These are phyloP conservation scores for Pseudoperonospora humuli DNA, from an alignment of 352 stramenopile species.

Conservation along the genomic window DNA sequence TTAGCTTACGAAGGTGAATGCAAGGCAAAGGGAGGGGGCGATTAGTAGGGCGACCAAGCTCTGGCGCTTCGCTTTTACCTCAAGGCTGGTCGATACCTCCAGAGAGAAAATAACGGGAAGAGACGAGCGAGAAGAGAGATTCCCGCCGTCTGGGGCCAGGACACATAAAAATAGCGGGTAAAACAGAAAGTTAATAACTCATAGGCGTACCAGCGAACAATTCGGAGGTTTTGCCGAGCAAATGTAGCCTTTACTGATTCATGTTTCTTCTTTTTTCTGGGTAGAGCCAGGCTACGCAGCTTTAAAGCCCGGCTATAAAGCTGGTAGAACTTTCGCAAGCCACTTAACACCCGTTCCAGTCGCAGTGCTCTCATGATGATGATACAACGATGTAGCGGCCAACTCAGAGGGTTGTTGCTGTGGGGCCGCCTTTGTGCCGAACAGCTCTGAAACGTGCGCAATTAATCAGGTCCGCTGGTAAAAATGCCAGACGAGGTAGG, in stretches of 20 bases:
- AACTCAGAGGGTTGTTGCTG: conserved; percentile 8
- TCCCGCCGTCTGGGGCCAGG: conserved; percentile 6
- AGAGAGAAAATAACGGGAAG: conserved; percentile 32
- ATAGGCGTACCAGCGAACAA: background rate
- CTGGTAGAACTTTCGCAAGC: no score
- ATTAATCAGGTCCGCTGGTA: no score
- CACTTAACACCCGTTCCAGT: no score
- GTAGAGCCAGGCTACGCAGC: conserved; percentile 1
- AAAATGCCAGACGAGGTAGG: background rate
- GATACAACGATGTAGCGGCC: background rate
- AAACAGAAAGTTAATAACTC: conserved; percentile 12
- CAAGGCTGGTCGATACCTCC: conserved; percentile 12
- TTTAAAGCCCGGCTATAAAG: no score
- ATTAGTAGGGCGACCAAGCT: no score
- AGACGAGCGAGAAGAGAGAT: conserved; percentile 19
- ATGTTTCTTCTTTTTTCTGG: conserved; percentile 12
- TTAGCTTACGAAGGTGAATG: background rate
- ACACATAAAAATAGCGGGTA: conserved; percentile 11
- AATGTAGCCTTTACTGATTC: conserved; percentile 8
- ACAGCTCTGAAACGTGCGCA: no score
- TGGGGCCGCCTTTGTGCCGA: conserved; percentile 2
- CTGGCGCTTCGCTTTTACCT: no score
- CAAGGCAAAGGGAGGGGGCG: background rate
- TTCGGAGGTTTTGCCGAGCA: background rate
- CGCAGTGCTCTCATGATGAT: no score